phyloP scores from a whole-genome alignment of 1,284 basidiomycete genomes.

The Malassezia japonica region DNA sequence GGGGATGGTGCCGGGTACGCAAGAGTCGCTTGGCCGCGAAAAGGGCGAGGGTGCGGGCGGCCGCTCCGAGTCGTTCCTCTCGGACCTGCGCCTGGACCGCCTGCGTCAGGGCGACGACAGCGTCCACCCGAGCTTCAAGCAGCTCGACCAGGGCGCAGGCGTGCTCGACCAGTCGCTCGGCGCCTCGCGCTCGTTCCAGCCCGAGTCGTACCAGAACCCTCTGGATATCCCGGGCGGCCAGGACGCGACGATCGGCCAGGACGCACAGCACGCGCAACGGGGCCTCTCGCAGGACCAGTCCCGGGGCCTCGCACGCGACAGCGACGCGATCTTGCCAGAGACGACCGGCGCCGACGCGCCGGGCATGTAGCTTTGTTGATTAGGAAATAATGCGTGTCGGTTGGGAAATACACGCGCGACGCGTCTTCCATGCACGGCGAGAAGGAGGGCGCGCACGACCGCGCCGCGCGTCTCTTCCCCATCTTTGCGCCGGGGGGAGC shows the following conservation, averaged over 20 bases:
- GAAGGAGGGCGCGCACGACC: background rate
- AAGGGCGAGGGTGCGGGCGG: background rate
- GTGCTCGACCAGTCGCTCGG: constrained; percentile 14
- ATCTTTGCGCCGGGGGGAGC: background rate
- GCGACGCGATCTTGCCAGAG: constrained; percentile 7
- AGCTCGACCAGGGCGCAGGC: constrained; percentile 8
- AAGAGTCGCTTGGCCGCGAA: constrained; percentile 4
- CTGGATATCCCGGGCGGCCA: constrained; percentile 7
- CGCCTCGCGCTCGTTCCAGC: constrained; percentile 14
- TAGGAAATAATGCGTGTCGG: background rate
- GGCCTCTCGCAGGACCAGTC: background rate
- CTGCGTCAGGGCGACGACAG: constrained; percentile 15
- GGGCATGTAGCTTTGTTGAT: background rate
- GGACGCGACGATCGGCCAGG: constrained; percentile 1
- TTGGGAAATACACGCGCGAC: background rate
- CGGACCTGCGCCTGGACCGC: constrained; percentile 16
- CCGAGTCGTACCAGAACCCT: constrained; percentile 12
- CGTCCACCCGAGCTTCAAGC: constrained; percentile 17
- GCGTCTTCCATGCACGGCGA: background rate
- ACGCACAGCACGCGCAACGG: background rate
- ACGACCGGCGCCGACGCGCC: background rate
- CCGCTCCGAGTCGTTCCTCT: constrained; percentile 12
- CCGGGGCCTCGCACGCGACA: background rate
- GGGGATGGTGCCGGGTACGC: background rate
- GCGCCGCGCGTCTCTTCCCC: constrained; percentile 1